Evolutionary conservation across 331 rosid genomes (phyloP), one percentile per base, ranked within the genome.

Genomic region (Dryas integrifolia): DNA sequence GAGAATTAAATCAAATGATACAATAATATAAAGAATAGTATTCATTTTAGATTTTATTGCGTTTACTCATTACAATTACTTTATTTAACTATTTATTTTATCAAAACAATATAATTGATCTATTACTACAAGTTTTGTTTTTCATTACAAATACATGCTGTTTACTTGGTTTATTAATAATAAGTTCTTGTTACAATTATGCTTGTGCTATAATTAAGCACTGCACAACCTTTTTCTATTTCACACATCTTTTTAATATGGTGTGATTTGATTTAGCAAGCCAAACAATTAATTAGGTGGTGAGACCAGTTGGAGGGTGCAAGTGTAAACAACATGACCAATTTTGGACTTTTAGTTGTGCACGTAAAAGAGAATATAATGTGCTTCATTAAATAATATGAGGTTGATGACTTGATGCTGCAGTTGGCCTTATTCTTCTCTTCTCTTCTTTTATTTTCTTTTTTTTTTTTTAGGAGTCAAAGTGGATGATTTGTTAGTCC

Each of bases 321-420:
- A 30, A 65, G 65, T 35, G 67, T 55, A 51, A 21, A 26, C 43
- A 58, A 61, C 45, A 39, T 35, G 16, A 46, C 79, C 56, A 76
- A 15, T 15, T 44, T 53, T 53, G 53, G 73, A 72, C 72, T 45
- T 39, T 46, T 72, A 77, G 78, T 69, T 35, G 75, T 73, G 70
- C 77, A 79, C 78, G 86, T 62, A 65, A 82, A 47, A 58, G 45
- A 47, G 58, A 24, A 18, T 8, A 12, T 15, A 44, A 30, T 56
- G 13, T 44, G 5, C 67, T 18, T 21, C 24, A 21, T 21, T 14
- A 59, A 48, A 3, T 11, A n/a, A 21, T 21, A 5, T 30, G 48
- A 4, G 18, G 45, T 15, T 35, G 52, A 7, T 0, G 7, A 18
- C 18, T 18, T 18, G 18, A 18, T 18, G 18, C 64, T 21, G 64